Conservation (phyloP, 1,284 basidiomycete species). For the Ustilago crameri region DNA sequence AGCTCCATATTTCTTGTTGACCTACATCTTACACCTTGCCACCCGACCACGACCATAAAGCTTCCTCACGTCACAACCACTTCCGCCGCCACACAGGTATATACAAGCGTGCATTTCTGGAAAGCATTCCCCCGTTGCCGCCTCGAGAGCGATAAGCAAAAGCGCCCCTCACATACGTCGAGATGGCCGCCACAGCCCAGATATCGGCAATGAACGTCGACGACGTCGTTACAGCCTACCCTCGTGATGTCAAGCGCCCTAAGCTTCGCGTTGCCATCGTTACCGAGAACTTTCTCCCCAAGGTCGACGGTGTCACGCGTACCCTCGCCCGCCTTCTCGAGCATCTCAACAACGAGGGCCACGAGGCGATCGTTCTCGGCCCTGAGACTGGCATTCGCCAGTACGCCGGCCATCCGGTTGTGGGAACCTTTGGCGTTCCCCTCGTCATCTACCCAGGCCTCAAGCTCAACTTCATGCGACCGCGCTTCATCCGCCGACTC, state of each 20-base stretch:
- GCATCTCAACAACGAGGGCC: slow-evolving; percentile 72
- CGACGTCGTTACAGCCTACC: slow-evolving; percentile 21
- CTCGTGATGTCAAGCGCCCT: slow-evolving; percentile 56
- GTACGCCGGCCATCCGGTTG: slow-evolving; percentile 73
- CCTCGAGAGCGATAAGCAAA: not conserved
- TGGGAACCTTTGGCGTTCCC: slow-evolving; percentile 73
- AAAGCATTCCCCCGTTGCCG: too few species aligned
- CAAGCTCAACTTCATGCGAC: slow-evolving; percentile 74
- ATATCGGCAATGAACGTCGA: slow-evolving; percentile 7
- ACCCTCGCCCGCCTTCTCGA: slow-evolving; percentile 73
- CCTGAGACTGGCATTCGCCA: slow-evolving; percentile 71
- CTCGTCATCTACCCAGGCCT: slow-evolving; percentile 73
- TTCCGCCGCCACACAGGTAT: too few species aligned
- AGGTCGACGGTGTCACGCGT: slow-evolving; percentile 73
- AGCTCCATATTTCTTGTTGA: not conserved
- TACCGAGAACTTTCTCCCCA: slow-evolving; percentile 73
- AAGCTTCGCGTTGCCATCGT: slow-evolving; percentile 68
- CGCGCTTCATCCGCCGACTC: slow-evolving; percentile 71
- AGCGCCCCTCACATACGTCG: not conserved
- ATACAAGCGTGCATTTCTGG: too few species aligned
- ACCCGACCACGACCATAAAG: not conserved
- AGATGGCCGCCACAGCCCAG: slow-evolving; percentile 13
- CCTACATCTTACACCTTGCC: not conserved
- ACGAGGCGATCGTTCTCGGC: slow-evolving; percentile 73
- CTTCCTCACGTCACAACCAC: not conserved